Percentiles rank a stretch among this genome's conserved stretches.
phyloP scores from a whole-genome alignment of 441 rosid species.

The Manihot esculenta region DNA sequence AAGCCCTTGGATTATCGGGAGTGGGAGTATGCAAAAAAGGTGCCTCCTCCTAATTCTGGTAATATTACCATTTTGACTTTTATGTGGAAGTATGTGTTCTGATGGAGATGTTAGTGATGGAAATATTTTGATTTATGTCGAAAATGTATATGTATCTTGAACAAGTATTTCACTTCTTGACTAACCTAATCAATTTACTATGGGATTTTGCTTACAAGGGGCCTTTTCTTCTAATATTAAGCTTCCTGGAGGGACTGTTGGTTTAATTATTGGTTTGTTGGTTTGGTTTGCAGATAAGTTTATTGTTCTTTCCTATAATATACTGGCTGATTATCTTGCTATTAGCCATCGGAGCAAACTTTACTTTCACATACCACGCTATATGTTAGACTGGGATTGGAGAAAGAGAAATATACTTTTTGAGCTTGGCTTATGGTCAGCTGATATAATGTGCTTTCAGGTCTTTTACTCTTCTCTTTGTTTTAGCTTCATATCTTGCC shows the following conservation, averaged over 20 bases:
- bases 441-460: constrained; percentile 98
- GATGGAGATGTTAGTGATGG: neutral
- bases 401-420: constrained; percentile 68
- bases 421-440: constrained; percentile 90
- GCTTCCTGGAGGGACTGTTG: too few relatives aligned
- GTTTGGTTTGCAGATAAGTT: constrained; percentile 57
- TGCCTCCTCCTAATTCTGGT: constrained; percentile 61
- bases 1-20: constrained; percentile 64
- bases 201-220: neutral
- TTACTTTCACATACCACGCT: constrained; percentile 73
- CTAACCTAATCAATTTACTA: neutral
- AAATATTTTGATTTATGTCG: neutral
- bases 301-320: constrained; percentile 75
- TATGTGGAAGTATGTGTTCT: neutral
- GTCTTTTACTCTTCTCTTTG: constrained; percentile 31
- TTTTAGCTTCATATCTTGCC: neutral
- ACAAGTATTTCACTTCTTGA: neutral
- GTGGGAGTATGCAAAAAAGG: constrained; percentile 65
- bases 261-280: constrained; percentile 16
- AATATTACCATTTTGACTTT: constrained; percentile 12
- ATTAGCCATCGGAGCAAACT: constrained; percentile 67
- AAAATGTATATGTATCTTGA: neutral
- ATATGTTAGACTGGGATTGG: constrained; percentile 80
- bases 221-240: neutral
- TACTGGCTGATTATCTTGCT: constrained; percentile 93